These are phyloP conservation scores for Phytophthora sp. DNA, from an alignment of 352 stramenopile genomes.

Conservation along the genomic window DNA sequence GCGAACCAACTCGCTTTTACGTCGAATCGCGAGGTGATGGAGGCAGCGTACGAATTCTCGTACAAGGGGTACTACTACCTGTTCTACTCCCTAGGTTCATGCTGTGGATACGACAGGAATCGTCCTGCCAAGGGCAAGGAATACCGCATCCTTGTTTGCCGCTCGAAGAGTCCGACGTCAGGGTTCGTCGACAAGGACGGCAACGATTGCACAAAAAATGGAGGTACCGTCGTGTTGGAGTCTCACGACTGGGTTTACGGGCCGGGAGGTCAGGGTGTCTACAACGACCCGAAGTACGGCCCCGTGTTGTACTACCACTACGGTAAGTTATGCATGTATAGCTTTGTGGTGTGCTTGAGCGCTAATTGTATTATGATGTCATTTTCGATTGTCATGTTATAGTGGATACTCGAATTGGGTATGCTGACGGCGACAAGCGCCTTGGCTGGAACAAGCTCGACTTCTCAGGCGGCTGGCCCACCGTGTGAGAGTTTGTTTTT, in stretches of 20 bases:
- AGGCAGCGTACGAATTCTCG: constrained; percentile 47
- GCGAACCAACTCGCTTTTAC: constrained; percentile 37
- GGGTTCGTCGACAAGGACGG: constrained; percentile 51
- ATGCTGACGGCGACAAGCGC: constrained; percentile 51
- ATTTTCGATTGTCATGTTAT: background rate
- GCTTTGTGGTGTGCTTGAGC: background rate
- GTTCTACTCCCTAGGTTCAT: constrained; percentile 50
- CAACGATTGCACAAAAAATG: constrained; percentile 41
- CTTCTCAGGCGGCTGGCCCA: constrained; percentile 55
- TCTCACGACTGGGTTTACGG: constrained; percentile 51
- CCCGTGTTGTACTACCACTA: constrained; percentile 68
- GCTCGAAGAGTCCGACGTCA: constrained; percentile 39
- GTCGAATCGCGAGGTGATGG: constrained; percentile 5
- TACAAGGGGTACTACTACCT: constrained; percentile 51
- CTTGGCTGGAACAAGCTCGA: constrained; percentile 63
- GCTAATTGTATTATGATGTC: constrained; percentile 4
- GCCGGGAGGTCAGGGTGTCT: constrained; percentile 53
- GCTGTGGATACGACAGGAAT: constrained; percentile 38
- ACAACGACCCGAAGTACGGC: constrained; percentile 46
- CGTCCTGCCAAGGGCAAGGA: constrained; percentile 48
- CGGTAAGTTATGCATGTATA: constrained; percentile 29
- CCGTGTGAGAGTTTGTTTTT: constrained; percentile 38
- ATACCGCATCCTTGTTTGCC: constrained; percentile 56
- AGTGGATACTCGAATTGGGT: constrained; percentile 56
- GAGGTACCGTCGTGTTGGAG: constrained; percentile 49